A percentile compares a stretch with the other conserved stretches of the same genome.
phyloP scores from a whole-genome alignment of 495 filamentous ascomycete species.

The Talaromyces adpressus region DNA sequence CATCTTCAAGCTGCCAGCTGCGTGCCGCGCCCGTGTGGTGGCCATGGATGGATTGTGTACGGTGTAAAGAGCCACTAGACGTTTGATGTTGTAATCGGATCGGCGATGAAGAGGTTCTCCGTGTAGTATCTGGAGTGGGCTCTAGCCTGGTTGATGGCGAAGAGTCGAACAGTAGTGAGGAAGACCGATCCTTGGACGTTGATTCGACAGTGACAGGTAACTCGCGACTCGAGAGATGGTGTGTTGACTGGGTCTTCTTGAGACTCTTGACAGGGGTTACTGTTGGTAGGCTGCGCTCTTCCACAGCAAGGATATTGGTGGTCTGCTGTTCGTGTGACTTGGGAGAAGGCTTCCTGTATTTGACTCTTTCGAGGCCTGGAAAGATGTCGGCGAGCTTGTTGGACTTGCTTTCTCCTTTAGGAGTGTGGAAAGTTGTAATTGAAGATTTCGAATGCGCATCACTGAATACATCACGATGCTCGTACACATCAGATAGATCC shows the following conservation, averaged over 20 bases:
- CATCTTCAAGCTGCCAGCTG: slow-evolving; percentile 29
- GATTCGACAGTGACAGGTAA: slow-evolving; percentile 30
- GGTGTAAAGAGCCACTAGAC: slow-evolving; percentile 16
- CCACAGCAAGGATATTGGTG: not conserved
- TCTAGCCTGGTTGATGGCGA: slow-evolving; percentile 37
- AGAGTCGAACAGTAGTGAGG: slow-evolving; percentile 46
- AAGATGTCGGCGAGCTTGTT: slow-evolving; percentile 32
- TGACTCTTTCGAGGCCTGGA: slow-evolving; percentile 28
- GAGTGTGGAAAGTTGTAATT: not conserved
- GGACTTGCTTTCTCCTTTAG: not conserved
- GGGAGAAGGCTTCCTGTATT: slow-evolving; percentile 22
- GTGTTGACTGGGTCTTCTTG: not conserved
- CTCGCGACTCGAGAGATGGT: slow-evolving; percentile 2
- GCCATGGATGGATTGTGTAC: slow-evolving; percentile 33
- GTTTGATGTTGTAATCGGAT: not conserved
- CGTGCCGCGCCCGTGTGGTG: slow-evolving; percentile 22
- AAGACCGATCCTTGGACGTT: slow-evolving; percentile 45
- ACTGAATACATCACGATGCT: not conserved
- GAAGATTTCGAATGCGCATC: not conserved
- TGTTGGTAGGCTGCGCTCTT: not conserved
- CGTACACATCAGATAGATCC: not conserved
- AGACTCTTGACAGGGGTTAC: not conserved
- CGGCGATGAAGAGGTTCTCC: not conserved
- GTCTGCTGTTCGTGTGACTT: not conserved
- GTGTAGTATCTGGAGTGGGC: slow-evolving; percentile 12